Evolutionary conservation across 352 stramenopile species (phyloP).

Genomic region (Pythium phragmitis): DNA sequence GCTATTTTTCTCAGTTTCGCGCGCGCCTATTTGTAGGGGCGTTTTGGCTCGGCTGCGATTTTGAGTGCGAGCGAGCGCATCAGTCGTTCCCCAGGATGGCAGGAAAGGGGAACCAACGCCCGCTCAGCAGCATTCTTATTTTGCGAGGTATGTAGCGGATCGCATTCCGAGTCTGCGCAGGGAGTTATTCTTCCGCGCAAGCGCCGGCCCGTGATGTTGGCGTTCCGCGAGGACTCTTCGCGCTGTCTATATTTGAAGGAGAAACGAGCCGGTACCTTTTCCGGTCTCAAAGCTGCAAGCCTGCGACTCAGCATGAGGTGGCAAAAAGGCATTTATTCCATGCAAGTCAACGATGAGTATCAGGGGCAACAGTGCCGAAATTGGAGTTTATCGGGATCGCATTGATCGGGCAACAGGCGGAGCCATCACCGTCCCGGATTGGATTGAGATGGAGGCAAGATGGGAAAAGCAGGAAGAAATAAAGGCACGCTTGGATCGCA

Average conservation of each 20-base stretch:
- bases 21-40: constrained; percentile 26
- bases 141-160: constrained; percentile 9
- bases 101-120: background rate
- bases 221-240: constrained; percentile 5
- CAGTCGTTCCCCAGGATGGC: background rate
- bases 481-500: constrained; percentile 4
- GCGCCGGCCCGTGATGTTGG: constrained; percentile 11
- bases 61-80: constrained; percentile 22
- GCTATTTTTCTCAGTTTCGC: constrained; percentile 21
- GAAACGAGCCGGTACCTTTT: constrained; percentile 24
- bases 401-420: constrained; percentile 7
- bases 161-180: constrained; percentile 1
- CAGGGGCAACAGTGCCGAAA: constrained; percentile 5
- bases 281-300: constrained; percentile 1
- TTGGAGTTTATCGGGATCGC: constrained; percentile 15
- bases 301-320: constrained; percentile 23
- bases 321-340: background rate
- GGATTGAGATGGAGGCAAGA: constrained; percentile 3
- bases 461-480: constrained; percentile 5
- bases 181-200: constrained; percentile 19
- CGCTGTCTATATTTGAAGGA: constrained; percentile 18
- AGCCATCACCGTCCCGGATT: constrained; percentile 13
- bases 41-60: constrained; percentile 26
- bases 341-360: background rate
- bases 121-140: background rate